Base-by-base conservation (phyloP, 306 rosid genomes). In the Acacia confusa region DNA sequence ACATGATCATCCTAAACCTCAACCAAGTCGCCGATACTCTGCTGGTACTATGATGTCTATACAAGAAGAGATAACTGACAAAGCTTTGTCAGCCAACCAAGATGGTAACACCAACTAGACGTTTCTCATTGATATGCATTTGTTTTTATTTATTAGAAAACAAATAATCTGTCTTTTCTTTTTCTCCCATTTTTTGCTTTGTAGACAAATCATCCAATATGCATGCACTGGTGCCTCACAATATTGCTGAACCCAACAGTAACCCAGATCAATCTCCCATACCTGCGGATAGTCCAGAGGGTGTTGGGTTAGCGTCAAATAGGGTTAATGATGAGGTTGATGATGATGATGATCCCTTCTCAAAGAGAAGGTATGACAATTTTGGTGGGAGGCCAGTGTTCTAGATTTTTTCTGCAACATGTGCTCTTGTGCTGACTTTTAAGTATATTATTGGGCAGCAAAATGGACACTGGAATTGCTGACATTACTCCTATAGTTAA, bases 1-100 rank as follows among this genome's bases (percentile, higher is more conserved):
- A 65, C 99, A 95, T 83, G 97, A 93, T 87, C 99, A 95, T 86
- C 96, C 99, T 76, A 95, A 93, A 82, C 99, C 98, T 85, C 99
- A 87, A 82, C 96, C 97, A 32, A 95, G 91, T 83, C 88, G 95
- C 55, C 90, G 97, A 83, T 90, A 85, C 82, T 86, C 90, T 80
- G 82, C 93, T 27, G 87, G 97, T 84, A 74, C 89, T 72, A 52
- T 84, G 67, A 72, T 89, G 90, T 61, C 91, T 79, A 30, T 80
- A 45, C 99, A 87, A 72, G 97, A 91, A 78, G 97, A 93, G 72
- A 85, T 88, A 84, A 71, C 90, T 67, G 95, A 89, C 79, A 95
- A 84, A 92, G 86, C 85, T 82, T 87, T 84, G 65, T 77, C 90
- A 82, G 82, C 88, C 28, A 86, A 89, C 70, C 94, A 76, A 82